Percentiles rank a stretch among this genome's conserved stretches.
phyloP scores from a whole-genome alignment of 371 early-diverging fungal genomes.

The Blakeslea trispora region DNA sequence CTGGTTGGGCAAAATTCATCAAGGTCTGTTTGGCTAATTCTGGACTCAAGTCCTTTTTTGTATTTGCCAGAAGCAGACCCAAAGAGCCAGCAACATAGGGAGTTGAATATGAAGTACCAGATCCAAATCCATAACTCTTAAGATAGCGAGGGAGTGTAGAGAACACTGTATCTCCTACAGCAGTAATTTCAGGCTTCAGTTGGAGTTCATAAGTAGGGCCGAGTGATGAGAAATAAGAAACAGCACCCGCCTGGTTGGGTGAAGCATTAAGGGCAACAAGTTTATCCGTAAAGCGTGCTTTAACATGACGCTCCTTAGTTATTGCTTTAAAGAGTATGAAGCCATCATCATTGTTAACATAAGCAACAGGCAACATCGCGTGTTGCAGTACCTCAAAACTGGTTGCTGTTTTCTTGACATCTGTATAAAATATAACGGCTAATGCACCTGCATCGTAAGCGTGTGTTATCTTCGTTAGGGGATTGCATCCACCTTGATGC shows the following conservation, averaged over 20 bases:
- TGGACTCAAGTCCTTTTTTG: constrained; percentile 21
- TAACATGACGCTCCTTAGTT: not conserved
- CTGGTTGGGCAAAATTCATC: constrained; percentile 45
- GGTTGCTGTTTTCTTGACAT: constrained; percentile 15
- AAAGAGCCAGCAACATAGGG: constrained; percentile 68
- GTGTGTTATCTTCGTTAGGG: constrained; percentile 39
- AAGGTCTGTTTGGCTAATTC: constrained; percentile 20
- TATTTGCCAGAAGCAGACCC: constrained; percentile 53
- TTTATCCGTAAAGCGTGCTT: constrained; percentile 22
- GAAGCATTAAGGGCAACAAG: constrained; percentile 25
- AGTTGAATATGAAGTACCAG: constrained; percentile 66
- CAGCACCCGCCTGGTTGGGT: not conserved
- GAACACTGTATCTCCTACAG: constrained; percentile 70
- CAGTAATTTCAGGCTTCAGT: constrained; percentile 61
- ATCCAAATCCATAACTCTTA: constrained; percentile 55
- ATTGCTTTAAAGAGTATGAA: constrained; percentile 3
- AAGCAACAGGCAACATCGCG: constrained; percentile 38
- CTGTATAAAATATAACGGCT: constrained; percentile 50
- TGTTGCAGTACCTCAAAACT: not conserved
- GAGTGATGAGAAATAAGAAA: constrained; percentile 47
- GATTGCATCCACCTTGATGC: constrained; percentile 50
- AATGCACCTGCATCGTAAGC: constrained; percentile 49
- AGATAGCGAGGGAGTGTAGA: constrained; percentile 55
- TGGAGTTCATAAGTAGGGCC: constrained; percentile 49
- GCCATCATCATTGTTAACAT: constrained; percentile 37